phyloP scores from a whole-genome alignment of 208 protist species.

The Ichthyophonus hoferi region DNA sequence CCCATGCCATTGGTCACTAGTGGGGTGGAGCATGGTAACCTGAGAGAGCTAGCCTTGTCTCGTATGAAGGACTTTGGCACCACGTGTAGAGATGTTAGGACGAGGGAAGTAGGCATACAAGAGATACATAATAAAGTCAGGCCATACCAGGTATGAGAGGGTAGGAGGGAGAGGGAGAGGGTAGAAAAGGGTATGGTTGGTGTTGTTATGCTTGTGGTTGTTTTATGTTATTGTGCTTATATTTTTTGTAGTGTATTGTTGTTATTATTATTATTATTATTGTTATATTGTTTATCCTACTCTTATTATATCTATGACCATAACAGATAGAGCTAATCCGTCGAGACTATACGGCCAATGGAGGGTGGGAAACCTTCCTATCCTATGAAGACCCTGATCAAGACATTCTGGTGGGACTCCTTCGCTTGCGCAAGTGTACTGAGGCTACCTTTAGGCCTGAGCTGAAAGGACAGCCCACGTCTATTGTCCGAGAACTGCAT shows the following conservation, averaged over 20 bases:
- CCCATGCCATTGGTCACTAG: slow-evolving; percentile 91
- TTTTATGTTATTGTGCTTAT: slow-evolving; percentile 14
- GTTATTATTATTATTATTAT: no score
- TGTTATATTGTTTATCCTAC: slow-evolving; percentile 19
- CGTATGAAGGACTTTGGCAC: slow-evolving; percentile 78
- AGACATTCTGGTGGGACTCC: slow-evolving; percentile 78
- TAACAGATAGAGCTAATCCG: slow-evolving; percentile 75
- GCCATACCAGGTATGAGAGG: background rate
- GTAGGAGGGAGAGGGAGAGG: background rate
- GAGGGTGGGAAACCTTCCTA: slow-evolving; percentile 82
- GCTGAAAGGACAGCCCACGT: slow-evolving; percentile 66
- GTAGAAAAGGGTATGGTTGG: background rate
- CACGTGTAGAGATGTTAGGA: slow-evolving; percentile 51
- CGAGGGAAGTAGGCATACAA: slow-evolving; percentile 59
- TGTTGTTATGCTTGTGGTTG: background rate
- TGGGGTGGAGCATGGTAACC: slow-evolving; percentile 92
- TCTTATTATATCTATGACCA: slow-evolving; percentile 1
- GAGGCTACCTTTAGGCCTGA: slow-evolving; percentile 76
- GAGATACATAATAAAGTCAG: background rate
- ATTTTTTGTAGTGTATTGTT: slow-evolving; percentile 27
- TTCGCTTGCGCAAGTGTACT: slow-evolving; percentile 69
- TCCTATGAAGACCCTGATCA: slow-evolving; percentile 79
- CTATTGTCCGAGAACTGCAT: slow-evolving; percentile 94
- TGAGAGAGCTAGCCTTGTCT: slow-evolving; percentile 85
- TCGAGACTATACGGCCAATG: slow-evolving; percentile 75